A percentile compares a stretch with the other conserved stretches of the same genome.
Conservation (phyloP, 1,284 basidiomycete genomes). For the Grifola frondosa region DNA sequence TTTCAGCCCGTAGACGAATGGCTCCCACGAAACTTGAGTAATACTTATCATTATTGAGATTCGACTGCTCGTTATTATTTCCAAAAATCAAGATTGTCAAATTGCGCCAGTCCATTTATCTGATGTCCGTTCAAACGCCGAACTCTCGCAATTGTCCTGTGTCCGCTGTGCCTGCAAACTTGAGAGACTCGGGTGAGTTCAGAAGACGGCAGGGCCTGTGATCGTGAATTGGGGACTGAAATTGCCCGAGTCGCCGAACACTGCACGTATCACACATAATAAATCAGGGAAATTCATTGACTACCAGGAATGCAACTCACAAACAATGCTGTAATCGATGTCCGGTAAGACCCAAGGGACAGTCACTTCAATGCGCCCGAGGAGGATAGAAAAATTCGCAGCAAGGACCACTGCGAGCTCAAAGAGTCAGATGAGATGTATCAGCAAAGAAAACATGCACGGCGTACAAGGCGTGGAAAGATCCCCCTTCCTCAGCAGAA, state of each 20-base stretch:
- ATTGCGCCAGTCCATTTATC: too few relatives aligned
- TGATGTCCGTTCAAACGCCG: too few relatives aligned
- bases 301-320: conserved; percentile 9
- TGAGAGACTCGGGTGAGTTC: neutral
- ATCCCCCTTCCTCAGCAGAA: conserved; percentile 20
- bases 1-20: too few relatives aligned
- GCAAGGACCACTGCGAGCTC: conserved; percentile 15
- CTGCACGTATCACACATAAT: conserved; percentile 7
- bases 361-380: conserved; percentile 23
- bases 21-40: too few relatives aligned
- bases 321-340: conserved; percentile 26
- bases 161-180: too few relatives aligned
- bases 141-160: too few relatives aligned
- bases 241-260: conserved; percentile 32
- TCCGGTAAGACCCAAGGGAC: conserved; percentile 26
- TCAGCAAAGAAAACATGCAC: neutral
- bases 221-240: conserved; percentile 27
- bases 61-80: too few relatives aligned
- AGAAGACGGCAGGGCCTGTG: conserved; percentile 8
- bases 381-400: conserved; percentile 22
- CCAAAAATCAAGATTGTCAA: too few relatives aligned
- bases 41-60: too few relatives aligned
- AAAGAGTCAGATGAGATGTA: neutral
- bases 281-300: neutral
- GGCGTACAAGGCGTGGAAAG: conserved; percentile 8